Evolutionary conservation across 805 yeast genomes (phyloP).

Genomic region (Candida saitoana): DNA sequence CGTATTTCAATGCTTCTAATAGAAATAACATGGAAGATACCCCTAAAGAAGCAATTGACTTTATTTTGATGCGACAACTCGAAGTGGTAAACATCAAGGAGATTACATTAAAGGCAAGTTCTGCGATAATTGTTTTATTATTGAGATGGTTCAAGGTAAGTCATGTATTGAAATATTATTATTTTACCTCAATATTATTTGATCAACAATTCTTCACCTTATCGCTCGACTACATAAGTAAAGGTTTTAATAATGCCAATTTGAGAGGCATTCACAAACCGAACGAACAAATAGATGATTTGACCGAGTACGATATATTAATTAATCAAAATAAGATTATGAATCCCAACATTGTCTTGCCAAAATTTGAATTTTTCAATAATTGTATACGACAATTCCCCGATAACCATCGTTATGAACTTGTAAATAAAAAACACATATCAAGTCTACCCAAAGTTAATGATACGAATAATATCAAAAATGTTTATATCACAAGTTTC

Average conservation of each 20-base stretch:
- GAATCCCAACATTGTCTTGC: constrained; percentile 33
- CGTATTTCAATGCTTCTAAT: constrained; percentile 17
- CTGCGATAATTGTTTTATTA: constrained; percentile 50
- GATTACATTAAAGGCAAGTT: constrained; percentile 53
- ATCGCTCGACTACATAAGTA: constrained; percentile 29
- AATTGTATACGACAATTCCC: constrained; percentile 25
- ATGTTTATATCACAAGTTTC: constrained; percentile 23
- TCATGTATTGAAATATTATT: constrained; percentile 78
- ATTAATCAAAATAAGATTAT: constrained; percentile 36
- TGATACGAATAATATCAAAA: constrained; percentile 25
- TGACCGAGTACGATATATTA: constrained; percentile 28
- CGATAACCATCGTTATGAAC: constrained; percentile 11
- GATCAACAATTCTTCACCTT: constrained; percentile 58
- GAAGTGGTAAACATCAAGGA: constrained; percentile 63
- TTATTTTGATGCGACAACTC: constrained; percentile 36
- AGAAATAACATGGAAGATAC: constrained; percentile 9
- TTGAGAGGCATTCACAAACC: constrained; percentile 20
- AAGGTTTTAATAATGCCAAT: constrained; percentile 33
- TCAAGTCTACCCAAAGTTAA: constrained; percentile 22
- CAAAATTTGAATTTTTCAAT: constrained; percentile 35
- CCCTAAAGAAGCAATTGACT: constrained; percentile 17
- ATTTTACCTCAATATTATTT: constrained; percentile 63
- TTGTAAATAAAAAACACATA: constrained; percentile 29
- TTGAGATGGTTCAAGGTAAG: constrained; percentile 74
- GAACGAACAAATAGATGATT: constrained; percentile 8